Conservation (phyloP, 106 monocot genomes). For the Dioscorea zingiberensis region DNA sequence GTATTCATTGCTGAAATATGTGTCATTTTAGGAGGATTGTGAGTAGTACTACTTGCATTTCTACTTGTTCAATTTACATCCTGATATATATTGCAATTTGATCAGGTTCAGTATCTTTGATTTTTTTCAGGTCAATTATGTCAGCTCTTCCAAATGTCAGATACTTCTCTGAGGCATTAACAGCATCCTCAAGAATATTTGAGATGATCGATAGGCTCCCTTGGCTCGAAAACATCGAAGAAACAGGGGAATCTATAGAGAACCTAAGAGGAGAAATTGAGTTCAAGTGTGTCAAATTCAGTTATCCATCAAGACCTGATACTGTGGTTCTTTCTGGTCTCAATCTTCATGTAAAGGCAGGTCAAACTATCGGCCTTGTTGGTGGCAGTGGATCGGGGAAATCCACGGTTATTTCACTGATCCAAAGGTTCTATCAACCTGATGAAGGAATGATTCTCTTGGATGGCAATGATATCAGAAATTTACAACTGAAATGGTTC, state of each 20-base stretch:
- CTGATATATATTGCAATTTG: no score
- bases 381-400: conserved; percentile 44
- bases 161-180: conserved; percentile 26
- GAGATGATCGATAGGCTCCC: conserved; percentile 19
- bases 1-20: neutral
- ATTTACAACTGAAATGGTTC: conserved; percentile 25
- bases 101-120: no score
- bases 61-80: no score
- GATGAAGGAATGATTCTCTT: conserved; percentile 19
- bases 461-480: conserved; percentile 23
- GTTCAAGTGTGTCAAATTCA: conserved; percentile 25
- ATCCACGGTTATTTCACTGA: conserved; percentile 31
- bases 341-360: conserved; percentile 20
- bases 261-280: conserved; percentile 17
- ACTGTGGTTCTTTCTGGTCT: conserved; percentile 9
- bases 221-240: neutral
- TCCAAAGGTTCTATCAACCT: conserved; percentile 38
- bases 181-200: conserved; percentile 14
- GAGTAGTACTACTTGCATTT: neutral
- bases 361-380: conserved; percentile 25
- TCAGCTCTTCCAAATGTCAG: conserved; percentile 24
- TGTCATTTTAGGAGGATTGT: conserved; percentile 3
- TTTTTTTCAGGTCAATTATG: conserved; percentile 20
- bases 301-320: conserved; percentile 37
- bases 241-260: conserved; percentile 4